Evolutionary conservation across 2,329 filamentous ascomycete species (phyloP).

Genomic region (Botrytis paeoniae): DNA sequence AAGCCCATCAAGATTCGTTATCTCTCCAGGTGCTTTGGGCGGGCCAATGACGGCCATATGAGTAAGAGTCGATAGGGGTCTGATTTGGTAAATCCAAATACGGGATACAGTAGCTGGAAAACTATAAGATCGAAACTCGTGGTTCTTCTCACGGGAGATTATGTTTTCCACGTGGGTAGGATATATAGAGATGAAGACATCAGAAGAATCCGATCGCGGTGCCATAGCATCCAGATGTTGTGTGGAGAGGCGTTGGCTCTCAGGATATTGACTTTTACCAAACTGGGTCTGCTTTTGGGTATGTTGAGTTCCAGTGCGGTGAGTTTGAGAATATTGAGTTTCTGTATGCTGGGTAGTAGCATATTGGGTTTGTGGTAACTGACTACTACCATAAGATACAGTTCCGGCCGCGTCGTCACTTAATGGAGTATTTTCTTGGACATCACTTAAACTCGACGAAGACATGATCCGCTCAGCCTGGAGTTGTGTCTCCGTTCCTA

Average conservation of each 20-base stretch:
- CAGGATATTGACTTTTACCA: constrained; percentile 33
- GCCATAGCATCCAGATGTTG: constrained; percentile 49
- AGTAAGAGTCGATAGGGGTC: constrained; percentile 47
- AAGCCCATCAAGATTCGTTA: constrained; percentile 44
- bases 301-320: not conserved
- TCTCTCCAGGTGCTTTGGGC: constrained; percentile 47
- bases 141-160: constrained; percentile 48
- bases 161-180: constrained; percentile 49
- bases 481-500: constrained; percentile 33
- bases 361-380: constrained; percentile 21
- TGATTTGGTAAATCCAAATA: constrained; percentile 60
- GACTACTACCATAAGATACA: constrained; percentile 11
- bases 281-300: constrained; percentile 5
- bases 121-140: constrained; percentile 55
- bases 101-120: constrained; percentile 54
- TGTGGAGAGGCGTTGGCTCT: constrained; percentile 52
- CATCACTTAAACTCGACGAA: constrained; percentile 2
- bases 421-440: not conserved
- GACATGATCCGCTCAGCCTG: constrained; percentile 24
- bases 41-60: constrained; percentile 58
- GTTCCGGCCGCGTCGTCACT: constrained; percentile 17
- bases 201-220: constrained; percentile 49
- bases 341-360: not conserved
- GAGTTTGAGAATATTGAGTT: not conserved
- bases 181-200: constrained; percentile 53